These are phyloP conservation scores for Immersiporthe knoxdaviesiana DNA, from an alignment of 2,329 filamentous ascomycete genomes.

Conservation along the genomic window DNA sequence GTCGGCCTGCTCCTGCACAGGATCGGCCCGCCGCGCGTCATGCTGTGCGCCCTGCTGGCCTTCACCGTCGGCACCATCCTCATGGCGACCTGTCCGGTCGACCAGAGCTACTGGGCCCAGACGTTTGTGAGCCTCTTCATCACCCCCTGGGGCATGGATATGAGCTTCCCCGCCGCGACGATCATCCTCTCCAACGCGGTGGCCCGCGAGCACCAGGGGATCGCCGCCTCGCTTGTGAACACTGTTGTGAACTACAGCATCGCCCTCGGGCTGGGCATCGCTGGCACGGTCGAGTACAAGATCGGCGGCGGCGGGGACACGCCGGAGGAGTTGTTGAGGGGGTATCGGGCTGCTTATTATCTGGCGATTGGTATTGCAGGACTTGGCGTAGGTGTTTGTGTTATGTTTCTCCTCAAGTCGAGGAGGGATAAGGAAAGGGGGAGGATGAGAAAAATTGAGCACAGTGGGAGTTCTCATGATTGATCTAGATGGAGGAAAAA, in stretches of 20 bases:
- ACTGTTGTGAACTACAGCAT: constrained; percentile 62
- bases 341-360: constrained; percentile 31
- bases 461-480: not conserved
- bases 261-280: constrained; percentile 56
- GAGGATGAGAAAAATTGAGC: not conserved
- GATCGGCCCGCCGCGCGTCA: constrained; percentile 35
- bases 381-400: constrained; percentile 26
- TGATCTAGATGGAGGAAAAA: not conserved
- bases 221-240: constrained; percentile 49
- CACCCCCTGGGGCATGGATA: constrained; percentile 56
- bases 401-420: constrained; percentile 26
- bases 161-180: constrained; percentile 56
- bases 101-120: constrained; percentile 57
- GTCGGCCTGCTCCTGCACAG: constrained; percentile 39
- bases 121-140: constrained; percentile 52
- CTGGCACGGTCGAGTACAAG: constrained; percentile 54
- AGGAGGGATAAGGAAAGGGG: not conserved
- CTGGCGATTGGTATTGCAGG: constrained; percentile 30
- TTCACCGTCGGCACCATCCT: constrained; percentile 34
- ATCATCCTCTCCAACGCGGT: constrained; percentile 50
- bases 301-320: constrained; percentile 36
- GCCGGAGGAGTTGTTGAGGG: constrained; percentile 23
- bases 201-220: constrained; percentile 34
- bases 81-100: constrained; percentile 41
- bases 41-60: constrained; percentile 31